These are phyloP conservation scores for Lepidopterella palustris DNA, from an alignment of 495 filamentous ascomycete genomes.

Conservation along the genomic window DNA sequence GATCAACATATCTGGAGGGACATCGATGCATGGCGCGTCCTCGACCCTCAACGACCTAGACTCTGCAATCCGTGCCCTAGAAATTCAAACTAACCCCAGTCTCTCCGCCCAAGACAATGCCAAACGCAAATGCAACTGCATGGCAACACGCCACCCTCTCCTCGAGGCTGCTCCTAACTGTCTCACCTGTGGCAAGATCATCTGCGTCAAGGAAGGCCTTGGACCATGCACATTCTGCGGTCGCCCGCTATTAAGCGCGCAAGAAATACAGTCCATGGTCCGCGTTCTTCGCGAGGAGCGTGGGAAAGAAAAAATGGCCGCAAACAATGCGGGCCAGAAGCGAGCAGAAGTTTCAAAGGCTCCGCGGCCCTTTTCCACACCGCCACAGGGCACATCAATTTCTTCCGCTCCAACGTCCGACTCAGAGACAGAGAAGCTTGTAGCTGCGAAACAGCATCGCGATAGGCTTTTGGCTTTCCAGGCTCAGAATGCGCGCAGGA, in stretches of 20 bases:
- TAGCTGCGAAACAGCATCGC: slow-evolving; percentile 62
- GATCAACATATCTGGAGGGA: slow-evolving; percentile 62
- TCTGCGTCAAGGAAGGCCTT: slow-evolving; percentile 88
- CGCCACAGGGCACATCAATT: slow-evolving; percentile 25
- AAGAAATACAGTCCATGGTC: slow-evolving; percentile 79
- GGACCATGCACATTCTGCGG: slow-evolving; percentile 93
- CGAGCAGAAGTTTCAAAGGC: slow-evolving; percentile 54
- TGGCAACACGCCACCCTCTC: slow-evolving; percentile 75
- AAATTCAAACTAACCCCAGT: slow-evolving; percentile 80
- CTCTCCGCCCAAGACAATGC: slow-evolving; percentile 44
- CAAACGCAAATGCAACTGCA: slow-evolving; percentile 69
- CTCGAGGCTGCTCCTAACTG: slow-evolving; percentile 88
- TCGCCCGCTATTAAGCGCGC: slow-evolving; percentile 58
- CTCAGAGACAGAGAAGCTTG: slow-evolving; percentile 40
- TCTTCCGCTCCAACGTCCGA: slow-evolving; percentile 42
- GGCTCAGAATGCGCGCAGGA: slow-evolving; percentile 78
- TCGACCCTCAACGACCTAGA: slow-evolving; percentile 78
- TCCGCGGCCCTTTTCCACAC: slow-evolving; percentile 37
- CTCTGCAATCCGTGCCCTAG: slow-evolving; percentile 81
- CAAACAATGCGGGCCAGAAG: slow-evolving; percentile 61
- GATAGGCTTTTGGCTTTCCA: slow-evolving; percentile 81
- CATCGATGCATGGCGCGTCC: slow-evolving; percentile 68
- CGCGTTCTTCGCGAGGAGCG: slow-evolving; percentile 78
- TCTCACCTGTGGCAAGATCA: slow-evolving; percentile 88
- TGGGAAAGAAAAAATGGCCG: slow-evolving; percentile 74